Conservation (phyloP, 371 early-diverging fungal genomes). For the Dichotomocladium elegans region DNA sequence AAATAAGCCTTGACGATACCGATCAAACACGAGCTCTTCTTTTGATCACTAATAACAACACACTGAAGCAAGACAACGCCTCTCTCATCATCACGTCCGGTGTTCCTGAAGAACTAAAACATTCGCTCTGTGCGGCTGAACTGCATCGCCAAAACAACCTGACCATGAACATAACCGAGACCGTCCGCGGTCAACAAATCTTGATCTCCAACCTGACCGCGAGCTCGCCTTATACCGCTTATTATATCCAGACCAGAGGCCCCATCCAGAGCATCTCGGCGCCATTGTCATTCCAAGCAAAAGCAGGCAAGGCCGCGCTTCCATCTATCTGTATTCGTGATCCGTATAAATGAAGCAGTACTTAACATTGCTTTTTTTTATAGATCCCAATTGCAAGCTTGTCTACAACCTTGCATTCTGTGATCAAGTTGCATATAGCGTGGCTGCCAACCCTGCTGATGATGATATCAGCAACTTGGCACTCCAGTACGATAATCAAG, state of each 20-base stretch:
- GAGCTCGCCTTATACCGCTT: conserved; percentile 38
- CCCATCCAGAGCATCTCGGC: conserved; percentile 24
- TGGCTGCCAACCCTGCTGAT: conserved; percentile 9
- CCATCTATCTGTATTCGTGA: too few species aligned
- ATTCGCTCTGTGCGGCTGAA: conserved; percentile 49
- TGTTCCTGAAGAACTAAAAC: conserved; percentile 33
- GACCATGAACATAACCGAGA: conserved; percentile 28
- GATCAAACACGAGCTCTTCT: conserved; percentile 52
- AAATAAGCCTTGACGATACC: conserved; percentile 50
- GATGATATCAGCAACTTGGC: conserved; percentile 23
- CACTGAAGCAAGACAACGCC: conserved; percentile 18
- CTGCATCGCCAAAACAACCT: conserved; percentile 23
- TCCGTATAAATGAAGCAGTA: too few species aligned
- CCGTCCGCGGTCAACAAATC: conserved; percentile 31
- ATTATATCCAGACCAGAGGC: conserved; percentile 35
- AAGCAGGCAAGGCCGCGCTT: too few species aligned
- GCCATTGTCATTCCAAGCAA: conserved; percentile 28
- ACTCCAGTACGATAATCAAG: conserved; percentile 43
- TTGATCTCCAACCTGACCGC: conserved; percentile 31
- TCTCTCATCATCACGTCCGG: conserved; percentile 34
- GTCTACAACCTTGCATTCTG: conserved; percentile 57
- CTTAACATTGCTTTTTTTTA: conserved; percentile 9
- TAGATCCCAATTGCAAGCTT: conserved; percentile 48
- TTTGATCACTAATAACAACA: conserved; percentile 21
- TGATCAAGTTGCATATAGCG: conserved; percentile 56